phyloP scores from a whole-genome alignment of 1,139 yeast genomes.

The Magnusiomyces magnusii region DNA sequence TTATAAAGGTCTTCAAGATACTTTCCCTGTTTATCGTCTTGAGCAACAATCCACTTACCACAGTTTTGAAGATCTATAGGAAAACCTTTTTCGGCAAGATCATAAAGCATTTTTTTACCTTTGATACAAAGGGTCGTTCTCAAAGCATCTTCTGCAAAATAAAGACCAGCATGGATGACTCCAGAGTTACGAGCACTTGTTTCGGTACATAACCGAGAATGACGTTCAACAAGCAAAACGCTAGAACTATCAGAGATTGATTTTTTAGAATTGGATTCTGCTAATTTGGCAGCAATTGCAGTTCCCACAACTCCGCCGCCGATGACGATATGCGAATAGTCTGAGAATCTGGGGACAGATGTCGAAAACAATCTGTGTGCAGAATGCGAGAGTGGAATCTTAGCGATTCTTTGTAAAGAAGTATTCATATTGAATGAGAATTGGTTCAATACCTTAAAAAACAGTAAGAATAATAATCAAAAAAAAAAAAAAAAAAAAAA shows the following conservation, averaged over 20 bases:
- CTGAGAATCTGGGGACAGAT: constrained; percentile 26
- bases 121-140: constrained; percentile 63
- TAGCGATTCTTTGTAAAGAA: too few species aligned
- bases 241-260: constrained; percentile 30
- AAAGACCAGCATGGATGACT: constrained; percentile 86
- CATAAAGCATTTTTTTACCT: constrained; percentile 65
- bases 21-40: constrained; percentile 53
- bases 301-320: constrained; percentile 91
- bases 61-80: constrained; percentile 54
- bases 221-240: constrained; percentile 64
- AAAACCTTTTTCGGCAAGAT: constrained; percentile 38
- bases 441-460: too few species aligned
- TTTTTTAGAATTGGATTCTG: constrained; percentile 26
- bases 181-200: constrained; percentile 86
- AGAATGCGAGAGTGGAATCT: neutral
- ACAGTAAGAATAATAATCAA: too few species aligned
- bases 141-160: constrained; percentile 62
- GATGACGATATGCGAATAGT: constrained; percentile 70
- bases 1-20: constrained; percentile 47
- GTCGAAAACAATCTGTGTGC: constrained; percentile 10
- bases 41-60: constrained; percentile 86
- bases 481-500: too few species aligned
- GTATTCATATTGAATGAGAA: too few species aligned
- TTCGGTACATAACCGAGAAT: constrained; percentile 59
- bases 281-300: constrained; percentile 68